Percentiles rank a stretch among this genome's conserved stretches.
Evolutionary conservation across 2,329 filamentous ascomycete species (phyloP).

Genomic region (Juglanconis sp.): DNA sequence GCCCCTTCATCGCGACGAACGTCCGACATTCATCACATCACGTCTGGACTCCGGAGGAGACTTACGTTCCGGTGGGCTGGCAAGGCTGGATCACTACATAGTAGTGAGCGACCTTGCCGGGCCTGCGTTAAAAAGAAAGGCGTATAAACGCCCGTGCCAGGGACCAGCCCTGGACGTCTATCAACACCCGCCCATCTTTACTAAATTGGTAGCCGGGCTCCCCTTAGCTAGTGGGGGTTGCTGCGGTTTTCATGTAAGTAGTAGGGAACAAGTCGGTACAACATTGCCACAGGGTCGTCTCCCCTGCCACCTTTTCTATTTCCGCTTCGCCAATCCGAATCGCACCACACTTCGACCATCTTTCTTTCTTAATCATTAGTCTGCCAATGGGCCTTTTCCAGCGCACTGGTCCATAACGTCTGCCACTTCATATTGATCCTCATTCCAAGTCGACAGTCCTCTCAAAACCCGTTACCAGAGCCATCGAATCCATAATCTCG

Average conservation of each 20-base stretch:
- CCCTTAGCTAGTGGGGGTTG: constrained; percentile 6
- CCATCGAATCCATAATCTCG: background rate
- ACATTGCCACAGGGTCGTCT: constrained; percentile 20
- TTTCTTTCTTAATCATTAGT: background rate
- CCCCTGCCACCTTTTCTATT: constrained; percentile 19
- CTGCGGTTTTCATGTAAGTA: constrained; percentile 11
- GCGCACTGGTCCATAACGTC: background rate
- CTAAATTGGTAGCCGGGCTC: constrained; percentile 13
- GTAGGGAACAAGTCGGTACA: constrained; percentile 13
- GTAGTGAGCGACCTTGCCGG: background rate
- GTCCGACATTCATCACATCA: background rate
- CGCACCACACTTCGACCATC: constrained; percentile 13
- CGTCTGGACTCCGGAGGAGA: no score
- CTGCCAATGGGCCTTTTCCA: background rate
- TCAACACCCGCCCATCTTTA: constrained; percentile 5
- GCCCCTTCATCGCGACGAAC: background rate
- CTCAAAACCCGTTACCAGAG: background rate
- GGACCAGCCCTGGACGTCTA: constrained; percentile 17
- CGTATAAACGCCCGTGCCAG: constrained; percentile 10
- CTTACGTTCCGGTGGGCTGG: background rate
- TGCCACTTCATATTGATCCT: background rate
- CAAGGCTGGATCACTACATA: background rate
- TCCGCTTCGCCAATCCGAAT: constrained; percentile 15
- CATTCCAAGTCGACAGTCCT: background rate
- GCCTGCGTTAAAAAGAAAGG: background rate